Evolutionary conservation across 2,329 filamentous ascomycete genomes (phyloP).

Genomic region (Penicillium sp.): DNA sequence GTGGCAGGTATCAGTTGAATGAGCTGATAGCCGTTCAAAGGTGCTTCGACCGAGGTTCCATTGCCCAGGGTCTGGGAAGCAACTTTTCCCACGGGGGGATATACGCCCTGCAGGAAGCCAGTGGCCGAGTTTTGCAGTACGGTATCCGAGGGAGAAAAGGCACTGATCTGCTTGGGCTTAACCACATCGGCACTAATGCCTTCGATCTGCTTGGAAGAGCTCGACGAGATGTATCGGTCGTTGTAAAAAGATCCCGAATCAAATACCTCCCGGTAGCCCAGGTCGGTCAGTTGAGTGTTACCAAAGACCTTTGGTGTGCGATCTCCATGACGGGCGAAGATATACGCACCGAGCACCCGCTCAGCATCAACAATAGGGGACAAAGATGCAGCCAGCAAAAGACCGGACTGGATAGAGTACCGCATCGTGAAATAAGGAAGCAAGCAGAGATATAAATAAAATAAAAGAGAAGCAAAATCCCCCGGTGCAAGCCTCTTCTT

Average conservation of each 20-base stretch:
- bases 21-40: slow-evolving; percentile 79
- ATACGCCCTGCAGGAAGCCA: slow-evolving; percentile 81
- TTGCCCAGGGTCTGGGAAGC: slow-evolving; percentile 68
- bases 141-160: slow-evolving; percentile 70
- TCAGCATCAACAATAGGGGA: slow-evolving; percentile 50
- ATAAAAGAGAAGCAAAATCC: background rate
- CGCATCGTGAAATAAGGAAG: slow-evolving; percentile 25
- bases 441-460: background rate
- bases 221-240: slow-evolving; percentile 67
- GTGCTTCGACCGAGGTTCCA: slow-evolving; percentile 63
- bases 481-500: background rate
- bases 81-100: slow-evolving; percentile 68
- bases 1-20: slow-evolving; percentile 68
- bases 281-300: slow-evolving; percentile 70
- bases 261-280: slow-evolving; percentile 76
- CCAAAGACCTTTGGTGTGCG: slow-evolving; percentile 74
- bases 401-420: slow-evolving; percentile 24
- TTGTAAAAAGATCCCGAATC: slow-evolving; percentile 74
- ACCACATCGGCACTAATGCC: slow-evolving; percentile 67
- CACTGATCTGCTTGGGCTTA: slow-evolving; percentile 67
- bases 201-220: slow-evolving; percentile 60
- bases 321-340: slow-evolving; percentile 90
- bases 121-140: slow-evolving; percentile 79
- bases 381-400: slow-evolving; percentile 28
- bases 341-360: slow-evolving; percentile 75